These are phyloP conservation scores for Blumeriella jaapii DNA, from an alignment of 2,329 filamentous ascomycete genomes.

Conservation along the genomic window DNA sequence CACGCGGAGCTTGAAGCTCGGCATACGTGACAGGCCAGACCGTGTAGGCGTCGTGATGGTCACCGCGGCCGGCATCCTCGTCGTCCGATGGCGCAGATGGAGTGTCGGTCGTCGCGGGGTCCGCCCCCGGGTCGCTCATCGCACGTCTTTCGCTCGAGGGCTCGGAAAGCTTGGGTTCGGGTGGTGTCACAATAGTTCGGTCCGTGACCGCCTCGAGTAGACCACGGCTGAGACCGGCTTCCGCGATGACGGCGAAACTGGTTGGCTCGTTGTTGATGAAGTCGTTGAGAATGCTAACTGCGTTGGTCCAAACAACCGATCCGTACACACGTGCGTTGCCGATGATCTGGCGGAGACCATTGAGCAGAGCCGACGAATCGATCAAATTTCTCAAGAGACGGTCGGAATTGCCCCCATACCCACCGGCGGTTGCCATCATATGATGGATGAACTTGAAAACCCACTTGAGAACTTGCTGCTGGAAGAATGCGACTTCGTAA, in stretches of 20 bases:
- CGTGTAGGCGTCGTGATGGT: slow-evolving; percentile 28
- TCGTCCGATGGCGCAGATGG: no score
- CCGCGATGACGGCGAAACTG: slow-evolving; percentile 89
- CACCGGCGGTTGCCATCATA: slow-evolving; percentile 70
- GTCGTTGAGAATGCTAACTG: slow-evolving; percentile 81
- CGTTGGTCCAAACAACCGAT: slow-evolving; percentile 90
- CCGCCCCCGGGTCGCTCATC: no score
- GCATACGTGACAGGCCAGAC: slow-evolving; percentile 43
- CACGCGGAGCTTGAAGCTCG: slow-evolving; percentile 35
- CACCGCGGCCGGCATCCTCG: no score
- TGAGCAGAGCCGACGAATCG: slow-evolving; percentile 77
- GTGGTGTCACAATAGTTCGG: slow-evolving; percentile 27
- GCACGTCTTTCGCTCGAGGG: neutral
- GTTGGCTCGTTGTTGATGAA: slow-evolving; percentile 99
- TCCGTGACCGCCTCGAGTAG: slow-evolving; percentile 74
- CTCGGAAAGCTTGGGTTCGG: slow-evolving; percentile 19
- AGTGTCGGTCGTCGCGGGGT: no score
- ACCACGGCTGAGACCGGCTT: slow-evolving; percentile 80
- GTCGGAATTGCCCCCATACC: slow-evolving; percentile 69
- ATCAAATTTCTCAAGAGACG: slow-evolving; percentile 85
- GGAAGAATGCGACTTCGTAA: slow-evolving; percentile 85
- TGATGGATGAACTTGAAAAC: slow-evolving; percentile 94
- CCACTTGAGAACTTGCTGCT: slow-evolving; percentile 88
- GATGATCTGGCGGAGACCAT: slow-evolving; percentile 69
- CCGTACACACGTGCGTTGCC: slow-evolving; percentile 71